Base-by-base conservation (phyloP, 2,329 filamentous ascomycete species). In the Ceratocystiopsis sp. region DNA sequence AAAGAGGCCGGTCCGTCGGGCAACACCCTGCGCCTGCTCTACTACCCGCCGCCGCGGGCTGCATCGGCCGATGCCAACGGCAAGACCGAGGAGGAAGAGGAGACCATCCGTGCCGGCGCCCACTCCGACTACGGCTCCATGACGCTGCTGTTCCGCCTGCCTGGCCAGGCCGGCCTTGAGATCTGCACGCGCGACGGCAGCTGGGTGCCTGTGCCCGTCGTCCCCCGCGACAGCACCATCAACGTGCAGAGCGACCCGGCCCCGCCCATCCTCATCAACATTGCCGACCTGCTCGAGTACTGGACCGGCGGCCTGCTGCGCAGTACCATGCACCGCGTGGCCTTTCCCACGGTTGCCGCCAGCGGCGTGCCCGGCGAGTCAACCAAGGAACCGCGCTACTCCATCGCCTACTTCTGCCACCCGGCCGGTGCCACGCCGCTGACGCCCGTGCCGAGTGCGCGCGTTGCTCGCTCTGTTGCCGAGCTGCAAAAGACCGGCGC, bases 281-380 rank as follows among this genome's bases (percentile, higher is more conserved):
- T 86, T 61, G 62, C 80, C 60, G 64, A 79, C 57, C 54, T 81
- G 56, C 62, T 80, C 47, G 80, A 76, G 33, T 91, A 93, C 59
- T 96, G 89, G 89, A 96, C 91, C 1, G 80, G 82, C 50, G 86
- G 87, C 0, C 61, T 95, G 39, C 69, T 96, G 49, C 81, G 85
- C 52, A 86, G 80, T 52, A 95, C 89, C 0, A 75, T 95, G 7
- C 91, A 96, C 57, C 69, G 89, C 12, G 91, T 96, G 29, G 76
- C 89, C 0, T 91, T 94, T 50, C 62, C 67, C 19, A 29, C 46
- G 10, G 16, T 38, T n/a, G 18, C 35, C 11, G 40, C 38, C 13
- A 41, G 29, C 2, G 38, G 37, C 10, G 55, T 62, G 2, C 48
- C 57, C 2, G 68, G 65, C n/a, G 71, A 73, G 55, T 61, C 59